Base-by-base conservation (phyloP, 176 grass and related monocot genomes). In the Rhynchospora breviuscula region DNA sequence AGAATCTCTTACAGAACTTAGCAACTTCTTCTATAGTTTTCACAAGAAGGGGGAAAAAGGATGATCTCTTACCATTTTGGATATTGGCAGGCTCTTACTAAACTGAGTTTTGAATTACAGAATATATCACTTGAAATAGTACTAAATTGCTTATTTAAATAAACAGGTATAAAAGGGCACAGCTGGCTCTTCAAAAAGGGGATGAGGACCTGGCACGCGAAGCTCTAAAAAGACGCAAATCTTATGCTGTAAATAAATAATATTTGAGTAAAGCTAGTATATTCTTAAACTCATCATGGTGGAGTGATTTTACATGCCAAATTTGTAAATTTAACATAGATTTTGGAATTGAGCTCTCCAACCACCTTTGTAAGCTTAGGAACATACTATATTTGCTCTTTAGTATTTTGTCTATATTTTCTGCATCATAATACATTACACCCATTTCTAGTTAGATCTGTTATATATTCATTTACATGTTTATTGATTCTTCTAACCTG, bases 161-260 rank as follows among this genome's bases (percentile, higher is more conserved):
- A 66, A 87, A 3, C 81, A 97, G 92, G 92, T 94, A 97, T 60
- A 85, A 84, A 13, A 93, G 91, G 85, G 96, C 96, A 84, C 96
- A 98, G 59, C 89, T 98, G 54, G 96, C 96, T 87, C 96, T 98
- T 88, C 86, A 90, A 58, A 98, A 95, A 89, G 93, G 93, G 17
- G 96, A 98, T 1, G 96, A 98, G 71, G 93, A 95, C 69, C 96
- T 98, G 89, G 93, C 96, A 57, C 96, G 93, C 53, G 96, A 99
- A 86, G 96, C 96, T 70, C 91, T 99, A 72, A 99, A 99, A 86
- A 91, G 96, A 31, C 89, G 93, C 67, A 99, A 99, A 95, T 99
- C 96, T 87, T 95, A 99, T 90, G 91, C 96, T 95, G 93, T 99
- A 93, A 17, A 89, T 89, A 83, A 81, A 79, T 19, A 45, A 54